Evolutionary conservation across 2,329 filamentous ascomycete genomes (phyloP), one percentile per base, ranked within the genome.

Genomic region (Fusarium multiceps): DNA sequence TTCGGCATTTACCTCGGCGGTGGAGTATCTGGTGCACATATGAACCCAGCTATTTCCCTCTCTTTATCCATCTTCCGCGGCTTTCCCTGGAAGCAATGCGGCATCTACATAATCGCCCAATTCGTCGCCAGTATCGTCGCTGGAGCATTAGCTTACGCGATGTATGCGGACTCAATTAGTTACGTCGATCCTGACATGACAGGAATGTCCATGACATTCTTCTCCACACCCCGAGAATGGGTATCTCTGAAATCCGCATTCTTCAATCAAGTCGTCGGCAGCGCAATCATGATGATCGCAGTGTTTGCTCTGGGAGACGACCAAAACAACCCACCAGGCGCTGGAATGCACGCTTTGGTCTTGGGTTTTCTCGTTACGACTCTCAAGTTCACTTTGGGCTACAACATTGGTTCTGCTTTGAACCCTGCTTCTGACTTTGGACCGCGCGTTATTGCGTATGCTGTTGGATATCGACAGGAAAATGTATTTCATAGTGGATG

Each of bases 391-490:
- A 77, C 77, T 0, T 56, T 81, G 3, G 80, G 78, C 0, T 80
- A 79, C 42, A 81, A 80, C 45, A 79, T 77, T 8, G 80, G 79
- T 5, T 77, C 79, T 6, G 76, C 80, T 0, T 55, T 81, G 56
- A 82, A 80, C 28, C 79, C 80, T 16, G 80, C 80, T 0, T 78
- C 78, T 7, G 80, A 81, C 32, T 78, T 81, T 40, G 79, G 80
- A 3, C 78, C 78, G 1, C 71, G 79, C 0, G 70, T 80, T 0
- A 64, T 79, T 3, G 73, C 77, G 9, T 76, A 77, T 27, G 74
- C 77, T 2, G 74, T 76, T 14, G 79, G 79, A 2, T 80, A 77
- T 50, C 54, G 70, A 2, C 66, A 55, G 4, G 64, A 66, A 1
- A 72, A 75, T 25, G 72, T 78, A 11, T 81, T 78, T 55, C 40